Percentiles rank a stretch among this genome's conserved stretches.
phyloP scores from a whole-genome alignment of 805 yeast species.

The Osmozyma mogii region DNA sequence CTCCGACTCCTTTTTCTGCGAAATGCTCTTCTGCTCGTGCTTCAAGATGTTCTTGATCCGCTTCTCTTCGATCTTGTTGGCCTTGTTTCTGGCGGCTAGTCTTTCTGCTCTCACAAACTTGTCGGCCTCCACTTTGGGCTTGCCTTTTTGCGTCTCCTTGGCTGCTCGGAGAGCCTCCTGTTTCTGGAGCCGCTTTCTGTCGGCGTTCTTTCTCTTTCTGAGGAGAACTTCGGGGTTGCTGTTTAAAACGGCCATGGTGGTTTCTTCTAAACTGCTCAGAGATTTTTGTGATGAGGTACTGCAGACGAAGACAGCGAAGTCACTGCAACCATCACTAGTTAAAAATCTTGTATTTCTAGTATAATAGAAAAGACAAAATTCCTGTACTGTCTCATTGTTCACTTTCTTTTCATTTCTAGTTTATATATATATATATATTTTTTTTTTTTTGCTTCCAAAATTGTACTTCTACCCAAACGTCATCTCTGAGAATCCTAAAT shows the following conservation, averaged over 20 bases:
- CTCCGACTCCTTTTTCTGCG: constrained; percentile 17
- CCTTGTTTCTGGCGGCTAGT: constrained; percentile 56
- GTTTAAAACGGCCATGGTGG: constrained; percentile 42
- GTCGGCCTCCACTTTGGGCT: constrained; percentile 30
- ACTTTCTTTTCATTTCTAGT: too few relatives aligned
- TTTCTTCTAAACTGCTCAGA: constrained; percentile 2
- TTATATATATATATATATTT: too few relatives aligned
- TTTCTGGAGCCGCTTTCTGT: constrained; percentile 62
- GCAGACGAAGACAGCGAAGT: background rate
- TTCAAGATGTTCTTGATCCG: constrained; percentile 58
- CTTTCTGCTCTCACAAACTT: constrained; percentile 71
- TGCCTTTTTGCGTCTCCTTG: constrained; percentile 35
- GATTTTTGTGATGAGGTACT: background rate
- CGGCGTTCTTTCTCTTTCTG: constrained; percentile 73
- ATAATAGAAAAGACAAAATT: too few relatives aligned
- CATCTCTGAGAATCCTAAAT: too few relatives aligned
- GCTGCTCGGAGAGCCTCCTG: constrained; percentile 52
- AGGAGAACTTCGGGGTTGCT: constrained; percentile 72
- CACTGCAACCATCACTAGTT: too few relatives aligned
- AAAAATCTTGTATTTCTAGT: too few relatives aligned
- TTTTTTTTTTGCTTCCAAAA: too few relatives aligned
- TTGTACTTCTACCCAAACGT: too few relatives aligned
- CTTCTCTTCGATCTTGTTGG: constrained; percentile 59
- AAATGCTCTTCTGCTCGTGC: constrained; percentile 30
- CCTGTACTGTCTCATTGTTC: too few relatives aligned